phyloP scores from a whole-genome alignment of 345 rosid species.

The Hibiscus tridactylites region DNA sequence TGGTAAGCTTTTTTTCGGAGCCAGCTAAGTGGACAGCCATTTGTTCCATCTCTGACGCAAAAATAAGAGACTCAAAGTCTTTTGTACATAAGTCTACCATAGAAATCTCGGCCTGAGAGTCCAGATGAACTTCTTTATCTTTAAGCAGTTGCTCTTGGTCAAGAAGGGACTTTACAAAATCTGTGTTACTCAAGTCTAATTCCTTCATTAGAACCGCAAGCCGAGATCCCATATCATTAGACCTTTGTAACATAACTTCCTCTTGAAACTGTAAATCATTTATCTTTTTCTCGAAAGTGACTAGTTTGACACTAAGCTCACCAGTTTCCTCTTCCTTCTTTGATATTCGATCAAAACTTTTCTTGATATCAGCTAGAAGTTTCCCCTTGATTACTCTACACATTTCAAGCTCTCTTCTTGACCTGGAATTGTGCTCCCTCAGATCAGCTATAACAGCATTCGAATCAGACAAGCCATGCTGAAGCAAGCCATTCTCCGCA shows the following conservation, averaged over 20 bases:
- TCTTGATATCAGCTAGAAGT: constrained; percentile 76
- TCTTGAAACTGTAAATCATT: constrained; percentile 67
- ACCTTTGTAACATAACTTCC: constrained; percentile 84
- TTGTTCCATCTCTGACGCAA: constrained; percentile 49
- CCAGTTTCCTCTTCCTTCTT: constrained; percentile 79
- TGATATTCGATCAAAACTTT: constrained; percentile 59
- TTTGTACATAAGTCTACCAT: constrained; percentile 41
- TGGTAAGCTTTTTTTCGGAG: constrained; percentile 25
- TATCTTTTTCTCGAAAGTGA: constrained; percentile 59
- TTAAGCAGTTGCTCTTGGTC: constrained; percentile 46
- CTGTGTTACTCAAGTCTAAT: constrained; percentile 48
- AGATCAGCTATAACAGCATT: constrained; percentile 57
- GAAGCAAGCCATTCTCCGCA: constrained; percentile 83
- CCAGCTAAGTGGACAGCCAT: constrained; percentile 25
- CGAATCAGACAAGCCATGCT: constrained; percentile 61
- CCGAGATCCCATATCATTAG: constrained; percentile 66
- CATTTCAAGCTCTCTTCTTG: constrained; percentile 71
- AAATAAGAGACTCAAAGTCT: constrained; percentile 60
- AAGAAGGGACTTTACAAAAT: constrained; percentile 37
- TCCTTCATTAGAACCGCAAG: constrained; percentile 73
- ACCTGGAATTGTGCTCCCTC: constrained; percentile 64
- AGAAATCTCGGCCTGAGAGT: constrained; percentile 47
- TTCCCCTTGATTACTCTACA: constrained; percentile 70
- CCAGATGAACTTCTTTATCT: constrained; percentile 35
- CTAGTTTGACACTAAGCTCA: constrained; percentile 48